Base-by-base conservation (phyloP, 192 early-diverging fungal genomes). In the Funneliformis mosseae region DNA sequence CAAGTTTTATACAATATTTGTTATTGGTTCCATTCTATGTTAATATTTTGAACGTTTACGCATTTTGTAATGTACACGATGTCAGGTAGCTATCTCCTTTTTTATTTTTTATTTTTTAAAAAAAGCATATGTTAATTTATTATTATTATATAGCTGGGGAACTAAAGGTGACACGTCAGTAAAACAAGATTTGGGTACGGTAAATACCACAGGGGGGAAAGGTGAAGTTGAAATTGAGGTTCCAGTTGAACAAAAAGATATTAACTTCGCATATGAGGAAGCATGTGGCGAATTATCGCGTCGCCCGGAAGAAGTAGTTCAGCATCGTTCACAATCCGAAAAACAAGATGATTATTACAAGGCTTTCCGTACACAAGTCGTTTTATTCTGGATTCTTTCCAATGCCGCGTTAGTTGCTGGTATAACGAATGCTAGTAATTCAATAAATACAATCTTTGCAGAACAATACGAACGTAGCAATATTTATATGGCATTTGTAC, bases 341-440 rank as follows among this genome's bases (percentile, higher is more conserved):
- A 95, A 95, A 78, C 90, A 90, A 80, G 93, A 85, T 60, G 94
- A 96, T 84, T 94, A 96, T 83, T 95, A 94, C 83, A 91, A 92
- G 48, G 82, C 92, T 50, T 96, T 95, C 89, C 90, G 95, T 78
- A 96, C 95, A 1, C 83, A 87, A 8, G 84, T 95, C 23, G 91
- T 96, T 1, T 81, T 96, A 23, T 81, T 81, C 21, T 96, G 95
- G 95, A 89, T 95, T 74, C 84, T 95, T n/a, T 89, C 89, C n/a
- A 96, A 96, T 83, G 83, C 86, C 8, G 41, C 88, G 39, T 80
- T 96, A 66, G 89, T 96, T 74, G 87, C 88, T 50, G 82, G 88
- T 46, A 84, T 96, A 60, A 93, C 92, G 8, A 92, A 89, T 62
- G 69, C 85, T 21, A 81, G 84, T 72, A 28, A 28, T 3, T 14